Base-by-base conservation (phyloP, 23 red algal genomes). In the Cyanidium caldarium region DNA sequence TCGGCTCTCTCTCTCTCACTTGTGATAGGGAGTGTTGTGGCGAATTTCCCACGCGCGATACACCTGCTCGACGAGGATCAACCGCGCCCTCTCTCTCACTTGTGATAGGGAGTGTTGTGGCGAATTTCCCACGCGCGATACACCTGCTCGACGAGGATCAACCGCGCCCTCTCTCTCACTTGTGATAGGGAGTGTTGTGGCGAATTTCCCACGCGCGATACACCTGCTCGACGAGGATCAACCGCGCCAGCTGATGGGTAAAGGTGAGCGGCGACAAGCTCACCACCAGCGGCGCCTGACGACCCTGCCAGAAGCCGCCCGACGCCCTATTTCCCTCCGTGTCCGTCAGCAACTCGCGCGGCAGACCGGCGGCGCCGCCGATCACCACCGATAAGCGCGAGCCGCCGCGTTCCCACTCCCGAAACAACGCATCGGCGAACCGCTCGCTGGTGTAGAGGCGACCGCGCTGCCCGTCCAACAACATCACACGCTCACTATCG, bases 21-120 rank as follows among this genome's bases (percentile, higher is more conserved):
- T 85, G 57, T 94, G 80, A 46, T 94, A 94, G 40, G 76, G 68
- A 36, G 80, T 80, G 67, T 81, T 75, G 17, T 65, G 45, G 40
- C 72, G 75, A 65, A 94, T 94, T 68, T 94, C 81, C 29, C 67
- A 80, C 1, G 87, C 74, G 7, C 87, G 79, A 66, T 94, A 94
- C 33, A 94, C 39, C 65, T 94, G 87, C 40, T 94, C 87, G 41
- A 85, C 72, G 17, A 94, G 68, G 20, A 94, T 75, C 1, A 94
- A 72, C 43, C 43, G 0, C 43, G n/a, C 17, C 43, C 43, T 0
- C 2, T 23, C 10, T 44, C 16, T 80, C 57, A 83, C 37, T 85
- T 85, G 57, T 94, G 80, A 46, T 94, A 94, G 40, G 76, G 68
- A 36, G 80, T 80, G 67, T 81, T 75, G 17, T 65, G 45, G 40